Base-by-base conservation (phyloP, 371 early-diverging fungal species). In the Chytridiales sp. region DNA sequence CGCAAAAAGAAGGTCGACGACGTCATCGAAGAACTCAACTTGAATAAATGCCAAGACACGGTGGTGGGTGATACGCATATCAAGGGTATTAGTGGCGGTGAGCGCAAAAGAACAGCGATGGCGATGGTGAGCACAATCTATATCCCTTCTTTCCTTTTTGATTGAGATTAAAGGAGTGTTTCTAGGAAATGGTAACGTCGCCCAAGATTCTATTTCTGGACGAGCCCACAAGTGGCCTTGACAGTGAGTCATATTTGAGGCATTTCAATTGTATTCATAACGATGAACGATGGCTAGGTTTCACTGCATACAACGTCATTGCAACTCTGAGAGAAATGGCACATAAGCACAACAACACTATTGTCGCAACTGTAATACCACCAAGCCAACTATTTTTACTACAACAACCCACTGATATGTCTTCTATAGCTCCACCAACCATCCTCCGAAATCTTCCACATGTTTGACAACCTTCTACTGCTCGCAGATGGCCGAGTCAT, bases 11-110 rank as follows among this genome's bases (percentile, higher is more conserved):
- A 86, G 15, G 86, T 88, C 11, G 73, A 85, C 49, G 88, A 88
- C 52, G 82, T 88, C 4, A 85, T 94, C 65, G 72, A 78, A 42
- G 78, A 86, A 61, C 73, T 94, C 42, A 84, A 84, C 24, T 76
- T 93, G 56, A 80, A 85, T 0, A 76, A 81, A 38, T 86, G 85
- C 62, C 75, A 80, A 27, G 74, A 90, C 62, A 81, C 88, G 2
- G 72, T 81, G 34, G 87, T 94, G 32, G 95, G 94, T 8, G 85
- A 87, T 35, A 67, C 85, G 0, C 81, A 74, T 17, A 65, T 72
- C 43, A 83, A 91, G 47, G 92, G 92, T 9, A 83, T 93, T 19
- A 86, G 87, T 24, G 97, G 98, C 17, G 98, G 98, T 48, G 95
- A 96, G 63, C 70, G 87, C 54, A 90, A 92, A 70, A 83, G 92